phyloP scores from a whole-genome alignment of 805 yeast genomes.

The Metschnikowia sp. region DNA sequence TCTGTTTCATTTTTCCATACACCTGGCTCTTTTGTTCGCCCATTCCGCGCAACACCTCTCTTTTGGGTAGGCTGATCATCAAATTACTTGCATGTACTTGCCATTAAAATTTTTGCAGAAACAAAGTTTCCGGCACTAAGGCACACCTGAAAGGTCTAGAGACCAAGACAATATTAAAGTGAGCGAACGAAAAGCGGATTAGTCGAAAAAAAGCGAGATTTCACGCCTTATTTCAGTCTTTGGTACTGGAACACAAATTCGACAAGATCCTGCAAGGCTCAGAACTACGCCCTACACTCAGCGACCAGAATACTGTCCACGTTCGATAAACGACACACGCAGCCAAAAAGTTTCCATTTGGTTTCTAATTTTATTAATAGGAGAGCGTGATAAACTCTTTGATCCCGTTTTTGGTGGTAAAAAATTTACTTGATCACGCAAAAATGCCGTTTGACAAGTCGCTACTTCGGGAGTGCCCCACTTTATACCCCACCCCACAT shows the following conservation, averaged over 20 bases:
- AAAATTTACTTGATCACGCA: no score
- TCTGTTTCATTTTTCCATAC: not conserved
- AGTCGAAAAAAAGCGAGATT: no score
- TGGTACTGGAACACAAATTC: not conserved
- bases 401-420: no score
- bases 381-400: not conserved
- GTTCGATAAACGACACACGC: not conserved
- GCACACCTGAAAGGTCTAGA: not conserved
- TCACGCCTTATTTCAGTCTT: no score
- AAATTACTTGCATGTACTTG: constrained; percentile 3
- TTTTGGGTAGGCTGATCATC: constrained; percentile 3
- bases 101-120: not conserved
- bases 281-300: constrained; percentile 3
- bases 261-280: constrained; percentile 1
- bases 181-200: not conserved
- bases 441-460: constrained; percentile 25
- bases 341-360: not conserved
- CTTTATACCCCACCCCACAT: constrained; percentile 39
- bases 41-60: constrained; percentile 3
- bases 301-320: not conserved
- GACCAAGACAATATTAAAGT: not conserved
- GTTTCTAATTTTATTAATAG: not conserved
- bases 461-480: constrained; percentile 42
- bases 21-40: constrained; percentile 1
- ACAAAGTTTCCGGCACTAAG: not conserved